These are phyloP conservation scores for Fusarium buxicola DNA, from an alignment of 2,329 filamentous ascomycete genomes.

Conservation along the genomic window DNA sequence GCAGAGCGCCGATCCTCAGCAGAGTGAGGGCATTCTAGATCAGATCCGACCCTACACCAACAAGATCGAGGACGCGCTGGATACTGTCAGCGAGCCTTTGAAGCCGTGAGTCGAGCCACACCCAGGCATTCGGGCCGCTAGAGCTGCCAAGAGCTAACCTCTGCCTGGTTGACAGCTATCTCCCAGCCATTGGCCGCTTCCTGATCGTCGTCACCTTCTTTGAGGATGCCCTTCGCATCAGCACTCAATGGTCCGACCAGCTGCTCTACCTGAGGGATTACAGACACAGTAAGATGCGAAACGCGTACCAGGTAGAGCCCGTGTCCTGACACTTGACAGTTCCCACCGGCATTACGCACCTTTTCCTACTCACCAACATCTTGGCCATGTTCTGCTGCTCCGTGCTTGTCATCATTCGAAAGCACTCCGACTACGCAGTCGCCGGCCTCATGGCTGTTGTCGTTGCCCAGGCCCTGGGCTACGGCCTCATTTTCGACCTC, in stretches of 20 bases:
- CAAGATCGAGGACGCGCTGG: constrained; percentile 96
- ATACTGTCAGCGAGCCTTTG: constrained; percentile 87
- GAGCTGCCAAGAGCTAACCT: constrained; percentile 32
- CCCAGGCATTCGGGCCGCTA: constrained; percentile 5
- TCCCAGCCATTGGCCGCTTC: constrained; percentile 95
- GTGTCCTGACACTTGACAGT: constrained; percentile 66
- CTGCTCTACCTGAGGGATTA: constrained; percentile 93
- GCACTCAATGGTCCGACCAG: constrained; percentile 98
- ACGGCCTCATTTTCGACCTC: constrained; percentile 97
- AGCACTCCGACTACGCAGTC: constrained; percentile 93
- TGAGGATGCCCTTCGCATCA: constrained; percentile 93
- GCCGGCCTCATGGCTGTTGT: constrained; percentile 91
- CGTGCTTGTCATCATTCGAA: constrained; percentile 87
- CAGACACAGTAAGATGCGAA: constrained; percentile 79
- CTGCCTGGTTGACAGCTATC: constrained; percentile 69
- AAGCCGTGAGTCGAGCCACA: constrained; percentile 76
- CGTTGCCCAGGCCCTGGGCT: constrained; percentile 92
- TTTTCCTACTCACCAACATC: constrained; percentile 93
- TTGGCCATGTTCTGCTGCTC: constrained; percentile 88
- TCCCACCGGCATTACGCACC: constrained; percentile 85
- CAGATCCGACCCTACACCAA: constrained; percentile 93
- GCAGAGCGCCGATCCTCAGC: constrained; percentile 67
- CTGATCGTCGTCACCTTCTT: constrained; percentile 98
- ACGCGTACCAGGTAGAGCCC: not conserved
- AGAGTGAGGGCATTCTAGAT: constrained; percentile 74